Conservation (phyloP, 2,329 filamentous ascomycete species). For the Claviceps paspali region DNA sequence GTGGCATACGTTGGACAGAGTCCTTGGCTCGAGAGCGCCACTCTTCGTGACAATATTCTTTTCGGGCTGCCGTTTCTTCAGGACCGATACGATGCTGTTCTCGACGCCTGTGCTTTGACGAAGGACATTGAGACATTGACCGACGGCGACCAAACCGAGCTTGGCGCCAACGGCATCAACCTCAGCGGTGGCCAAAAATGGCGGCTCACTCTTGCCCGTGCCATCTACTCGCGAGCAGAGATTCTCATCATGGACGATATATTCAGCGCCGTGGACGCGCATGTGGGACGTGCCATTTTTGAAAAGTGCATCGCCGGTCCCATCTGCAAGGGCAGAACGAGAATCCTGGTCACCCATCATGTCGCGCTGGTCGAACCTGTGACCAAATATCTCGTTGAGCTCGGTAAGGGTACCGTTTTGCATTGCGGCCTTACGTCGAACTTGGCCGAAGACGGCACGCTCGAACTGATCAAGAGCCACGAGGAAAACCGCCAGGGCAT, state of each 20-base stretch:
- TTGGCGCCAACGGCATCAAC: conserved; percentile 74
- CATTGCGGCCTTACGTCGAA: conserved; percentile 51
- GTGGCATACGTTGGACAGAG: conserved; percentile 67
- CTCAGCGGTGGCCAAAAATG: conserved; percentile 73
- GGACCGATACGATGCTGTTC: conserved; percentile 53
- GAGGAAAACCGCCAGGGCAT: conserved; percentile 31
- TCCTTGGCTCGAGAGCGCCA: conserved; percentile 75
- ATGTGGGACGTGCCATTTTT: conserved; percentile 66
- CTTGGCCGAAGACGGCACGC: conserved; percentile 38
- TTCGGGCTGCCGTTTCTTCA: conserved; percentile 59
- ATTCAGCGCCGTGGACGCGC: conserved; percentile 68
- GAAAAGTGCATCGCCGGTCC: conserved; percentile 61
- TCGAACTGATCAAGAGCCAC: conserved; percentile 42
- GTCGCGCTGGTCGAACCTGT: conserved; percentile 54
- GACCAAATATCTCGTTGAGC: conserved; percentile 59
- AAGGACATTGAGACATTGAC: conserved; percentile 64
- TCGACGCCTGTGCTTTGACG: conserved; percentile 56
- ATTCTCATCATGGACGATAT: conserved; percentile 72
- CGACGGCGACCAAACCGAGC: conserved; percentile 66
- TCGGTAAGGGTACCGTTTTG: conserved; percentile 52
- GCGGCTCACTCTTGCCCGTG: conserved; percentile 65
- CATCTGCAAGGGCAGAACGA: conserved; percentile 52
- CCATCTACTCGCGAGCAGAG: conserved; percentile 63
- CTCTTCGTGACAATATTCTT: conserved; percentile 61
- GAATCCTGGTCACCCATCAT: conserved; percentile 71